A percentile compares a stretch with the other conserved stretches of the same genome.
Evolutionary conservation across 1,139 yeast species (phyloP).

Genomic region (Wickerhamomyces sp.): DNA sequence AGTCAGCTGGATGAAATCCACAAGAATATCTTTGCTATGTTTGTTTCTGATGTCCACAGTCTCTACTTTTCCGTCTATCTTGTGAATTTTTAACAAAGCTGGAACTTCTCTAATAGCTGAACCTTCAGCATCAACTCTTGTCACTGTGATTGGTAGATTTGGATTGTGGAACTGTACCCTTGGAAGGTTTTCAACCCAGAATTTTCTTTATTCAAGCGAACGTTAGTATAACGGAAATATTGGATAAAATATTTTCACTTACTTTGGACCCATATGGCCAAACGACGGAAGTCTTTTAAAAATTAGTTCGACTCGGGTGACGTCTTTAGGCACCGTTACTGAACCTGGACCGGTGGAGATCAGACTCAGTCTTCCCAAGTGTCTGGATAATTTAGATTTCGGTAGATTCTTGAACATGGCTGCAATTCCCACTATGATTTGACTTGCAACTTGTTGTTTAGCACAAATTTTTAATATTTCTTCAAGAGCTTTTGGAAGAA

Average conservation of each 20-base stretch:
- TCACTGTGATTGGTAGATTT: constrained; percentile 53
- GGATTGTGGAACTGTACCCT: constrained; percentile 83
- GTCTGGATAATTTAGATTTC: constrained; percentile 33
- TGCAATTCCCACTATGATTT: no score
- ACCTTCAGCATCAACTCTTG: constrained; percentile 44
- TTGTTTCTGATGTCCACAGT: constrained; percentile 34
- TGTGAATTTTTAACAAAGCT: constrained; percentile 30
- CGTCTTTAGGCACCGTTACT: constrained; percentile 31
- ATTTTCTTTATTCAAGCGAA: constrained; percentile 36
- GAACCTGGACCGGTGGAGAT: constrained; percentile 44
- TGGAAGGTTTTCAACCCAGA: constrained; percentile 73
- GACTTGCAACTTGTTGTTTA: no score
- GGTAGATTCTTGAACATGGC: constrained; percentile 28
- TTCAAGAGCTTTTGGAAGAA: no score
- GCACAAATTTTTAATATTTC: no score
- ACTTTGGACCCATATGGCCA: constrained; percentile 48
- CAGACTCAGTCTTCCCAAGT: constrained; percentile 35
- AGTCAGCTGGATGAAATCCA: constrained; percentile 30
- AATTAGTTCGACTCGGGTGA: constrained; percentile 34
- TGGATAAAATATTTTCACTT: constrained; percentile 3
- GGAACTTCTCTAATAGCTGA: constrained; percentile 38
- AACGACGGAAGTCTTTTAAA: constrained; percentile 40
- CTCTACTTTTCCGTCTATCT: constrained; percentile 30
- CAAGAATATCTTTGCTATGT: constrained; percentile 34
- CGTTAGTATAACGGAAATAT: constrained; percentile 3